phyloP scores from a whole-genome alignment of 192 early-diverging fungal genomes.

The Diversispora epigaea region DNA sequence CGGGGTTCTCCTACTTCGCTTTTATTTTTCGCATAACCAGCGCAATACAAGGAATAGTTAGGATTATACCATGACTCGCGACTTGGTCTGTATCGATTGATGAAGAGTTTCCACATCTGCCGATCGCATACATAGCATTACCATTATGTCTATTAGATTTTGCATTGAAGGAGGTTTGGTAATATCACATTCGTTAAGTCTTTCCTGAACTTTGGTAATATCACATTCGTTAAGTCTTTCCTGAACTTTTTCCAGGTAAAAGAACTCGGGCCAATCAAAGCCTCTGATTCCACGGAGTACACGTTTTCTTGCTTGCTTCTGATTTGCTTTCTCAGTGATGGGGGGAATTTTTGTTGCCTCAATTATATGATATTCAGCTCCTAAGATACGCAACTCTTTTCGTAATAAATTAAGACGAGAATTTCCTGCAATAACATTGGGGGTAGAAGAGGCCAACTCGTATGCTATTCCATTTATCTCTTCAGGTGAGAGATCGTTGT shows the following conservation, averaged over 20 bases:
- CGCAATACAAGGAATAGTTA: no score
- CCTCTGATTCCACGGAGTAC: neutral
- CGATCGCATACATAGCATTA: conserved; percentile 11
- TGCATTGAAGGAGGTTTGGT: neutral
- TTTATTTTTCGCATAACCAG: no score
- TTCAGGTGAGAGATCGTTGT: no score
- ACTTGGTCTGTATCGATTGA: no score
- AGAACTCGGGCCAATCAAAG: neutral
- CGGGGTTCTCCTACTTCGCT: no score
- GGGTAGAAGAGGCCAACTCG: no score
- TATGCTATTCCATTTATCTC: no score
- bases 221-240: conserved; percentile 10
- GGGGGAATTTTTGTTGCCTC: neutral
- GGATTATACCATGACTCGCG: no score
- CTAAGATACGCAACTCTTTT: neutral
- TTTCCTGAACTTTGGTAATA: neutral
- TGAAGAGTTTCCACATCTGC: neutral
- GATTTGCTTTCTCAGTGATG: neutral
- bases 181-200: conserved; percentile 12
- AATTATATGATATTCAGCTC: neutral
- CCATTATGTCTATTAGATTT: conserved; percentile 14
- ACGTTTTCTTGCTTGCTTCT: neutral
- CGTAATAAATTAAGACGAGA: neutral
- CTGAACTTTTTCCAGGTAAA: neutral
- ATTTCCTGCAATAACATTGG: neutral